These are phyloP conservation scores for Chaetomium olivaceum DNA, from an alignment of 2,329 filamentous ascomycete species.

Conservation along the genomic window DNA sequence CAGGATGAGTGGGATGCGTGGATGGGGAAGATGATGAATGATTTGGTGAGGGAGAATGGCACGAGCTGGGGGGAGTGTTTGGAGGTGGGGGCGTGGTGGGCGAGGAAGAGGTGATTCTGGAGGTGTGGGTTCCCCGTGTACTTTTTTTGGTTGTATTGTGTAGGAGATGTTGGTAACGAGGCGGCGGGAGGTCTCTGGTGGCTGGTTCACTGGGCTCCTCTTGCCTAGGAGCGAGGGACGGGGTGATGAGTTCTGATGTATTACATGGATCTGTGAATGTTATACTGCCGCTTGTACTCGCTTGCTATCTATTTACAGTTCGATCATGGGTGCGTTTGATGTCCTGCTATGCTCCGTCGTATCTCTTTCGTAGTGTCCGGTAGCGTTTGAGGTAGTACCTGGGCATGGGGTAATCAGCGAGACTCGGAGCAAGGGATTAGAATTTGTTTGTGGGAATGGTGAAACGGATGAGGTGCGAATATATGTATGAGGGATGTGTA, in stretches of 20 bases:
- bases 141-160: slow-evolving; percentile 10
- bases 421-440: too few relatives aligned
- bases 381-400: slow-evolving; percentile 94
- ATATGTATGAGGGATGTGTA: too few relatives aligned
- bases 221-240: background rate
- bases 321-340: background rate
- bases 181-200: background rate
- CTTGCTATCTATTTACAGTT: background rate
- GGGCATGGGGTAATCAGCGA: background rate
- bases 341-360: slow-evolving; percentile 52
- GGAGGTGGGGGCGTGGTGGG: slow-evolving; percentile 84
- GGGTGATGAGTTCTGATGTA: background rate
- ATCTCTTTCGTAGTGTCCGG: slow-evolving; percentile 78
- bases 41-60: slow-evolving; percentile 76
- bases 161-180: background rate
- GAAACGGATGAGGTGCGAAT: background rate
- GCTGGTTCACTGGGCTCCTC: slow-evolving; percentile 9
- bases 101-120: slow-evolving; percentile 62
- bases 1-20: slow-evolving; percentile 91
- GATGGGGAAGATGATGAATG: slow-evolving; percentile 83
- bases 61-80: slow-evolving; percentile 83
- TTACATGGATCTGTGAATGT: background rate
- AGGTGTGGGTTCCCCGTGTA: background rate
- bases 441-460: background rate
- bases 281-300: background rate